Percentiles rank a stretch among this genome's conserved stretches.
Conservation (phyloP, 208 protist species). For the Wallacemonas collosoma region DNA sequence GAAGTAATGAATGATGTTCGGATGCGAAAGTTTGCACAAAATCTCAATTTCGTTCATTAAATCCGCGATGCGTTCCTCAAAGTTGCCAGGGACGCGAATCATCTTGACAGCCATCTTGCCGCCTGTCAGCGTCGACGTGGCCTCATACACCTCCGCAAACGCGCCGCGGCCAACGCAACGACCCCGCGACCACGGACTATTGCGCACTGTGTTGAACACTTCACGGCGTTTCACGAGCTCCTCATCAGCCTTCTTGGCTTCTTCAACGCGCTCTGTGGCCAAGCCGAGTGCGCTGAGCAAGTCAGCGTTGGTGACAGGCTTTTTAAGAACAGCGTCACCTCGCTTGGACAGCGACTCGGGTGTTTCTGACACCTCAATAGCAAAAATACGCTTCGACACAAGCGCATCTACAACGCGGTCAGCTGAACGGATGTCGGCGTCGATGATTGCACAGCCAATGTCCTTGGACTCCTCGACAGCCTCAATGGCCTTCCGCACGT, state of each 20-base stretch:
- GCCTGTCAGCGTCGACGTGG: slow-evolving; percentile 65
- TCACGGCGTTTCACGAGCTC: slow-evolving; percentile 50
- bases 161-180: slow-evolving; percentile 61
- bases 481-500: slow-evolving; percentile 53
- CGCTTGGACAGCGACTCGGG: slow-evolving; percentile 32
- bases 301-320: slow-evolving; percentile 40
- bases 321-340: slow-evolving; percentile 49
- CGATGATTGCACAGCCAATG: slow-evolving; percentile 68
- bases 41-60: slow-evolving; percentile 81
- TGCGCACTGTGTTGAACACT: slow-evolving; percentile 59
- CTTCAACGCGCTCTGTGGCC: slow-evolving; percentile 36
- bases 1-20: slow-evolving; percentile 88
- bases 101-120: slow-evolving; percentile 87
- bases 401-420: slow-evolving; percentile 53
- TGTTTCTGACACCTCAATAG: slow-evolving; percentile 55
- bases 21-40: slow-evolving; percentile 63
- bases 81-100: slow-evolving; percentile 59
- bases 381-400: slow-evolving; percentile 55
- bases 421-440: slow-evolving; percentile 39
- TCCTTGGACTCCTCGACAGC: slow-evolving; percentile 59
- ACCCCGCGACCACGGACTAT: slow-evolving; percentile 67
- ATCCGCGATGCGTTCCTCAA: slow-evolving; percentile 60
- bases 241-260: slow-evolving; percentile 53
- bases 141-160: slow-evolving; percentile 76
- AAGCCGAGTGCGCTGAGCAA: slow-evolving; percentile 42